These are phyloP conservation scores for Scutellaria barbata DNA, from an alignment of 257 asterid genomes.

Conservation along the genomic window DNA sequence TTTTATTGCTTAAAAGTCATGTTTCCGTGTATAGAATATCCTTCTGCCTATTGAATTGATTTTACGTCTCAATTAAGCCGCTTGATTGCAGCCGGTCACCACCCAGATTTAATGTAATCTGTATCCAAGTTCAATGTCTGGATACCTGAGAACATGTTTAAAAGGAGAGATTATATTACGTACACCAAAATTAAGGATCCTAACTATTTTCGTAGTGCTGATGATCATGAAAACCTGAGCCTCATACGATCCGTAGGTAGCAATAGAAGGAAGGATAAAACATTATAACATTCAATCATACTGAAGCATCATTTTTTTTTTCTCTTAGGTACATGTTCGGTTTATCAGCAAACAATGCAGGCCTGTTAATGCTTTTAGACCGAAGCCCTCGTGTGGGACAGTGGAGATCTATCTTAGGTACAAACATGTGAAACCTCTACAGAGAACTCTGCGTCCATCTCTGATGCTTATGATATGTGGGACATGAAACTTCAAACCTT, in stretches of 20 bases:
- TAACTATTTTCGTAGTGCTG: background rate
- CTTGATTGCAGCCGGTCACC: constrained; percentile 9
- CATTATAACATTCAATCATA: background rate
- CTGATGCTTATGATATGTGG: constrained; percentile 26
- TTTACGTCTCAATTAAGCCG: constrained; percentile 14
- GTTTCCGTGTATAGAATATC: background rate
- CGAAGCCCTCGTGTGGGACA: constrained; percentile 68
- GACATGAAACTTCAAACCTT: background rate
- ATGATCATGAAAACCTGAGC: constrained; percentile 11
- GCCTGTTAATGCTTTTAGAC: constrained; percentile 75
- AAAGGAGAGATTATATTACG: background rate
- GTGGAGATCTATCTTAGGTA: constrained; percentile 61
- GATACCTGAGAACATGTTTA: constrained; percentile 7
- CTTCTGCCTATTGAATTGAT: constrained; percentile 9
- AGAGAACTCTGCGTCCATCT: constrained; percentile 24
- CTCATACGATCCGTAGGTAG: background rate
- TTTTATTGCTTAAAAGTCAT: constrained; percentile 8
- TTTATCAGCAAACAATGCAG: constrained; percentile 63
- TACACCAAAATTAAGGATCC: background rate
- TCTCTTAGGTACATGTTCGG: constrained; percentile 81
- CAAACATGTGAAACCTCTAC: constrained; percentile 42
- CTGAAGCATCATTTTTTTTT: background rate
- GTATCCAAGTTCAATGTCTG: background rate
- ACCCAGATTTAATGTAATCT: background rate
- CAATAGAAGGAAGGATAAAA: background rate